These are phyloP conservation scores for Ploettnerulaceae sp. DNA, from an alignment of 2,329 filamentous ascomycete genomes.

Conservation along the genomic window DNA sequence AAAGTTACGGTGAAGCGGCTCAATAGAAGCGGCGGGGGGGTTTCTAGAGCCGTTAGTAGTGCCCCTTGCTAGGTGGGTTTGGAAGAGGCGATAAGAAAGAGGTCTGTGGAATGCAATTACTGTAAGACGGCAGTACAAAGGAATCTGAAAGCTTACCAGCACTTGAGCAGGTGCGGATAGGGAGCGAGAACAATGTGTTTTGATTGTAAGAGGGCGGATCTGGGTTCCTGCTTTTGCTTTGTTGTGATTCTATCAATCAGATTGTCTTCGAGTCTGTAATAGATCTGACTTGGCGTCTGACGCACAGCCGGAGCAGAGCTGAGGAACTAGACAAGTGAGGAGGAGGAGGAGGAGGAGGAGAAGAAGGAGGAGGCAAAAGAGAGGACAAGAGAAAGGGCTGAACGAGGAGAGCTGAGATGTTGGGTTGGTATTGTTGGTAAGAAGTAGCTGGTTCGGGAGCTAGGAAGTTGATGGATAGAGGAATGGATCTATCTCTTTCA, in stretches of 20 bases:
- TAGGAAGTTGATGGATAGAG: neutral
- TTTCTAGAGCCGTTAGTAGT: conserved; percentile 14
- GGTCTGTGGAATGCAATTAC: conserved; percentile 15
- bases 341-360: conserved; percentile 4
- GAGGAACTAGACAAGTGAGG: conserved; percentile 4
- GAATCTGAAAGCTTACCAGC: neutral
- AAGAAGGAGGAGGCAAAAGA: neutral
- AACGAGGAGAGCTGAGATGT: neutral
- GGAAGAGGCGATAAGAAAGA: conserved; percentile 26
- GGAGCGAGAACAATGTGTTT: no score
- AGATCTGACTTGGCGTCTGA: no score
- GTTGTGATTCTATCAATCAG: no score
- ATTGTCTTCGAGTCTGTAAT: no score
- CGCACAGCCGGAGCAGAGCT: neutral
- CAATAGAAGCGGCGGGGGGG: conserved; percentile 6
- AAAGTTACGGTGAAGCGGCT: conserved; percentile 11
- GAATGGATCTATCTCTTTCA: neutral
- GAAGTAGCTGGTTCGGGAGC: neutral
- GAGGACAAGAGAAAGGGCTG: neutral
- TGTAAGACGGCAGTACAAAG: conserved; percentile 3
- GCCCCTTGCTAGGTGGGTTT: conserved; percentile 12
- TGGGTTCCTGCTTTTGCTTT: no score
- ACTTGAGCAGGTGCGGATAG: neutral
- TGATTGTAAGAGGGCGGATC: no score
- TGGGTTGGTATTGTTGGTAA: neutral